A percentile compares a stretch with the other conserved stretches of the same genome.
Evolutionary conservation across 2,329 filamentous ascomycete species (phyloP).

Genomic region (Fusarium longipes): DNA sequence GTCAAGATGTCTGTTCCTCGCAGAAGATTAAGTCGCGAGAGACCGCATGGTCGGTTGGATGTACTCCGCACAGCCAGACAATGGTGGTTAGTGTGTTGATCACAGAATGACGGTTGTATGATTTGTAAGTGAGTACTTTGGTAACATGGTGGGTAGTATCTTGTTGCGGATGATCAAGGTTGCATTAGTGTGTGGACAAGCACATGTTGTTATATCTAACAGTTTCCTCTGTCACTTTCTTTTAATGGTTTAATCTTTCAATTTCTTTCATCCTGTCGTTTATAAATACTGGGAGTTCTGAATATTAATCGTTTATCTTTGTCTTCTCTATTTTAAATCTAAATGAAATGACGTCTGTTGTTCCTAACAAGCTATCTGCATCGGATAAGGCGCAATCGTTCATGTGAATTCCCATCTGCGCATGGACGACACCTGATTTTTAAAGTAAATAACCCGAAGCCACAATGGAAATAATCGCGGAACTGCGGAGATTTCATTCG

Average conservation of each 20-base stretch:
- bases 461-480: neutral
- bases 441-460: neutral
- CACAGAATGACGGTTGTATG: neutral
- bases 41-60: slow-evolving; percentile 16
- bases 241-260: neutral
- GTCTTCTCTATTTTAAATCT: too few relatives aligned
- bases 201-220: neutral
- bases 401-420: neutral
- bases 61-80: slow-evolving; percentile 30
- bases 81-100: slow-evolving; percentile 35
- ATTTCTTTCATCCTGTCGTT: too few relatives aligned
- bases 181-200: too few relatives aligned
- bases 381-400: neutral
- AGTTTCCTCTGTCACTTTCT: neutral
- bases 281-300: neutral
- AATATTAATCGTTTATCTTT: neutral
- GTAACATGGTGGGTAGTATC: too few relatives aligned
- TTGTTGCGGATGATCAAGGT: too few relatives aligned
- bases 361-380: neutral
- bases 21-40: slow-evolving; percentile 4
- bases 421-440: too few relatives aligned
- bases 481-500: too few relatives aligned
- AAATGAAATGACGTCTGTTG: neutral
- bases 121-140: neutral
- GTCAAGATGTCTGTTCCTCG: slow-evolving; percentile 9